Percentiles rank a stretch among this genome's conserved stretches.
Conservation (phyloP, 2,329 filamentous ascomycete genomes). For the Didymella pinodella region DNA sequence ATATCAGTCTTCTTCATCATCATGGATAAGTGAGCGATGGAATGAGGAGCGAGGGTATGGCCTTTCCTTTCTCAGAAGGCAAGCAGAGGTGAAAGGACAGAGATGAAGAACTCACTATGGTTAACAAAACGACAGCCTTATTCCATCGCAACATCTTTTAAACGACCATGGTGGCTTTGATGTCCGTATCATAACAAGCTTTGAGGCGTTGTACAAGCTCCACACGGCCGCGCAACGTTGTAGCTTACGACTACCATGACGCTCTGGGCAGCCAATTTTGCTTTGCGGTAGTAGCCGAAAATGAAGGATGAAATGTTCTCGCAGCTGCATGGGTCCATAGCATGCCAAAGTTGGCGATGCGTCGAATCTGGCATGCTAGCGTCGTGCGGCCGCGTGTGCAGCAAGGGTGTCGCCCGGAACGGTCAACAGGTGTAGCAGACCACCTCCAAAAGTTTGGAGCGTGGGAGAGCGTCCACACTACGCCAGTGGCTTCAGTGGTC, state of each 20-base stretch:
- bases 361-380: conserved; percentile 6
- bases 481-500: not conserved
- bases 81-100: conserved; percentile 7
- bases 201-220: conserved; percentile 16
- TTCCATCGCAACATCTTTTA: not conserved
- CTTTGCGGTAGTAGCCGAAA: not conserved
- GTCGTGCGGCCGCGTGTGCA: conserved; percentile 18
- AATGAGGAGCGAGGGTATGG: conserved; percentile 5
- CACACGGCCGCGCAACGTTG: conserved; percentile 2
- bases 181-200: conserved; percentile 13
- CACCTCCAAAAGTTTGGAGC: not conserved
- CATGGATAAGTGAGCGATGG: not conserved
- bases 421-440: conserved; percentile 2
- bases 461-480: not conserved
- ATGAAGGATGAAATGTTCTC: conserved; percentile 13
- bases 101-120: not conserved
- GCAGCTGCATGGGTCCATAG: not conserved
- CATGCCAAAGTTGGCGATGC: conserved; percentile 4
- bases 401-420: conserved; percentile 2
- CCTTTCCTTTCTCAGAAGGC: not conserved
- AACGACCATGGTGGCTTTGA: not conserved
- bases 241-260: conserved; percentile 17
- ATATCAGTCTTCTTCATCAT: conserved; percentile 14
- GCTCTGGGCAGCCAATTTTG: not conserved
- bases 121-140: not conserved